Percentiles rank a stretch among this genome's conserved stretches.
Evolutionary conservation across 768 basidiomycete species (phyloP).

Genomic region (Phlebiopsis gigantea): DNA sequence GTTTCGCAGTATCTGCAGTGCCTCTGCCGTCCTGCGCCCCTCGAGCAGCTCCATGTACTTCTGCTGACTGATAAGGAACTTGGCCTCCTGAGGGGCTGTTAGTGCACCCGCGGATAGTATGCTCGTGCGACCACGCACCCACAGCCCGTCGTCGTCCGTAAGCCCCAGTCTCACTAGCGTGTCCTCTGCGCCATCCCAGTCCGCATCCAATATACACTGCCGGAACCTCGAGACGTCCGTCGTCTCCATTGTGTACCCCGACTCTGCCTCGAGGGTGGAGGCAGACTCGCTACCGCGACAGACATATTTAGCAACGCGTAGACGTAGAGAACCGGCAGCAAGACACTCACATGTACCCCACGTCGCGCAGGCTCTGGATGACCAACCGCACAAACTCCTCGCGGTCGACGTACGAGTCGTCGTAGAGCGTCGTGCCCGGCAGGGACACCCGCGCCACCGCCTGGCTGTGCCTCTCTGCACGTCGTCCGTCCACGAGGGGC

Average conservation of each 20-base stretch:
- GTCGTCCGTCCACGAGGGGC: slow-evolving; percentile 11
- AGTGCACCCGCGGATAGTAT: not conserved
- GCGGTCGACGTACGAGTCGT: slow-evolving; percentile 73
- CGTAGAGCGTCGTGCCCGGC: slow-evolving; percentile 71
- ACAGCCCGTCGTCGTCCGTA: slow-evolving; percentile 58
- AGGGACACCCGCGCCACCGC: slow-evolving; percentile 55
- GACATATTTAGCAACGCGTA: slow-evolving; percentile 13
- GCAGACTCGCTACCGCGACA: slow-evolving; percentile 69
- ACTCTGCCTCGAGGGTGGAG: slow-evolving; percentile 84
- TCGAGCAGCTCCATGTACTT: slow-evolving; percentile 95
- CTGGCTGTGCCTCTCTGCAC: slow-evolving; percentile 11
- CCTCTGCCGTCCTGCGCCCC: slow-evolving; percentile 69
- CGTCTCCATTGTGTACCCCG: slow-evolving; percentile 82
- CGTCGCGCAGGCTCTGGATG: slow-evolving; percentile 84
- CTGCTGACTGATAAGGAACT: slow-evolving; percentile 88
- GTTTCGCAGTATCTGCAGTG: slow-evolving; percentile 79
- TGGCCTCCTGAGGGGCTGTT: slow-evolving; percentile 52
- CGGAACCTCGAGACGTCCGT: slow-evolving; percentile 76
- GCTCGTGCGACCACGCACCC: slow-evolving; percentile 43
- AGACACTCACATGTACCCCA: slow-evolving; percentile 53
- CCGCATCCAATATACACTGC: slow-evolving; percentile 69
- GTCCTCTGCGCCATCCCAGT: slow-evolving; percentile 76
- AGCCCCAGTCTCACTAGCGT: slow-evolving; percentile 67
- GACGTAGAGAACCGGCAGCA: not conserved
- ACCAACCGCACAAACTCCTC: slow-evolving; percentile 90